Percentiles rank a stretch among this genome's conserved stretches.
These are phyloP conservation scores for Casuarina cunninghamiana DNA, from an alignment of 306 rosid species.

Conservation along the genomic window DNA sequence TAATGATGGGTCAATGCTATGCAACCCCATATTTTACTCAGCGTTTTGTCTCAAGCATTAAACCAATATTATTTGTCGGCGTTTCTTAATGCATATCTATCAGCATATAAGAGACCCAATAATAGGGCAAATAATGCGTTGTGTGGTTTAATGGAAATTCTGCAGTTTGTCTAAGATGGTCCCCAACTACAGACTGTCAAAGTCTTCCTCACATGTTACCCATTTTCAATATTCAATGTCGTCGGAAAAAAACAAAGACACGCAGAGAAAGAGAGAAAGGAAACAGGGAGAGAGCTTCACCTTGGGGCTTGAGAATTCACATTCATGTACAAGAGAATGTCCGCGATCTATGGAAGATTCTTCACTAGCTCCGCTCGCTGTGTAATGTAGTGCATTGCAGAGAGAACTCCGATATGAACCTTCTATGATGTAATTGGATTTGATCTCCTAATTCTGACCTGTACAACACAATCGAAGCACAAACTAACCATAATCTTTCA, in stretches of 20 bases:
- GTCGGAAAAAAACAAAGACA: constrained; percentile 2
- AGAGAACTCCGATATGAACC: constrained; percentile 31
- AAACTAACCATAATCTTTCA: constrained; percentile 25
- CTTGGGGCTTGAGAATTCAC: constrained; percentile 33
- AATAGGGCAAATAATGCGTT: constrained; percentile 46
- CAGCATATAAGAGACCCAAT: constrained; percentile 38
- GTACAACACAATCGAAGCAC: constrained; percentile 33
- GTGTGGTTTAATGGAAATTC: constrained; percentile 48
- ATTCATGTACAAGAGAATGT: constrained; percentile 45
- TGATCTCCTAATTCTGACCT: constrained; percentile 40
- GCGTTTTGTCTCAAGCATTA: constrained; percentile 28
- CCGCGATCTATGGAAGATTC: constrained; percentile 38
- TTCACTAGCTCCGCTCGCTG: constrained; percentile 36
- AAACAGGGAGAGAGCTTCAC: constrained; percentile 23
- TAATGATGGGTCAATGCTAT: constrained; percentile 51
- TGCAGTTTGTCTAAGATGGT: constrained; percentile 68
- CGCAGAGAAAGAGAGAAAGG: neutral
- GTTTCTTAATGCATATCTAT: constrained; percentile 30
- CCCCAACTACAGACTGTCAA: constrained; percentile 81
- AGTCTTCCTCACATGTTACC: constrained; percentile 52
- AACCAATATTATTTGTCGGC: constrained; percentile 17
- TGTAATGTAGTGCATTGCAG: constrained; percentile 22
- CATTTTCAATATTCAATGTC: constrained; percentile 4
- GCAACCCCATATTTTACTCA: constrained; percentile 27
- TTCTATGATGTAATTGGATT: constrained; percentile 33